Evolutionary conservation across 805 yeast genomes (phyloP).

Genomic region (Pichia californica): DNA sequence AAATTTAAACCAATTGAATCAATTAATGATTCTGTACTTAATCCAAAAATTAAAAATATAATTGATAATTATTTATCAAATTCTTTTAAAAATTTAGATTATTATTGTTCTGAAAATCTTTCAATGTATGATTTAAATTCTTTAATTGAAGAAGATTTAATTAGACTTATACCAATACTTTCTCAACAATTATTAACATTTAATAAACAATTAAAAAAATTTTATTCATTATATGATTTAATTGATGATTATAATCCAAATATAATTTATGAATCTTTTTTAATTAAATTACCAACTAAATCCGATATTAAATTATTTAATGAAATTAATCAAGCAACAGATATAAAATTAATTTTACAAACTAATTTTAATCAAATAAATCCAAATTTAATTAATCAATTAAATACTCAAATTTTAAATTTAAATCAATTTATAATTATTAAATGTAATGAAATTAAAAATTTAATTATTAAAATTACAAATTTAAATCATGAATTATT

Average conservation of each 20-base stretch:
- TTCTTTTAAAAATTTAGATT: conserved; percentile 14
- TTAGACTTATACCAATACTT: conserved; percentile 22
- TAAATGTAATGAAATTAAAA: conserved; percentile 1
- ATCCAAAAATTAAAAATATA: conserved; percentile 16
- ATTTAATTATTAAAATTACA: conserved; percentile 1
- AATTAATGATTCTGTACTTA: conserved; percentile 14
- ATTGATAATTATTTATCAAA: conserved; percentile 18
- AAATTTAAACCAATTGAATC: conserved; percentile 12
- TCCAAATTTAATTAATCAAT: conserved; percentile 19
- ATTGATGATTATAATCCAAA: conserved; percentile 18
- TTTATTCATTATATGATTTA: conserved; percentile 19
- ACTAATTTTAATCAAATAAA: conserved; percentile 25
- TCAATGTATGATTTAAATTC: conserved; percentile 19
- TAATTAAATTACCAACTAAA: conserved; percentile 21
- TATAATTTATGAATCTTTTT: conserved; percentile 10
- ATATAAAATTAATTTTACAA: conserved; percentile 21
- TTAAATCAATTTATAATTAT: conserved; percentile 16
- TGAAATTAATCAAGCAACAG: conserved; percentile 17
- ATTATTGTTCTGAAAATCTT: conserved; percentile 18
- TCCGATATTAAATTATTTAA: conserved; percentile 18
- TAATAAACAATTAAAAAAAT: conserved; percentile 19
- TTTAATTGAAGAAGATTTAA: conserved; percentile 20
- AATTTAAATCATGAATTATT: conserved; percentile 8
- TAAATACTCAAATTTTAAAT: conserved; percentile 25
- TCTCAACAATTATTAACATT: conserved; percentile 20